These are phyloP conservation scores for Penicillium sp. DNA, from an alignment of 2,329 filamentous ascomycete species.

Conservation along the genomic window DNA sequence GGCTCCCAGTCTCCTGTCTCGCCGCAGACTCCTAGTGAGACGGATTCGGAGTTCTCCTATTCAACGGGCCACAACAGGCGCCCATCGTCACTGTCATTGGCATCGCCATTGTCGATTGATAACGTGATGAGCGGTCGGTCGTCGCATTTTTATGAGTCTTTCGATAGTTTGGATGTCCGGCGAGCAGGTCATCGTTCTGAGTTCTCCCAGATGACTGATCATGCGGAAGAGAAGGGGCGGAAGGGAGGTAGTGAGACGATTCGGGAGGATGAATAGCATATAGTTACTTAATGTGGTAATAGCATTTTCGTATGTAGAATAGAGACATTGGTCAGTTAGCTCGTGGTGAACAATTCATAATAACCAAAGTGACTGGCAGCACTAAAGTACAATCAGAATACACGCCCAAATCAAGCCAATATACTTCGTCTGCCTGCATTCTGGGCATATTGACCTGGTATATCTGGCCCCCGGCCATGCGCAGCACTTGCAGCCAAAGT, in stretches of 20 bases:
- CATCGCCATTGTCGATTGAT: background rate
- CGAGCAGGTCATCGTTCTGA: background rate
- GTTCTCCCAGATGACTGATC: background rate
- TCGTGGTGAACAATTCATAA: background rate
- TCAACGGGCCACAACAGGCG: background rate
- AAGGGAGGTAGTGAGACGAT: background rate
- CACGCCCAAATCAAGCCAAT: background rate
- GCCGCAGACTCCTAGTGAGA: background rate
- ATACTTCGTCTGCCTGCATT: background rate
- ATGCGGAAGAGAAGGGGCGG: background rate
- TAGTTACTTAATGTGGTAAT: background rate
- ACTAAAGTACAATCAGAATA: background rate
- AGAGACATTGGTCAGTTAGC: background rate
- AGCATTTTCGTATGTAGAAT: background rate
- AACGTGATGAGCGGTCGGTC: background rate
- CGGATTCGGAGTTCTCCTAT: background rate
- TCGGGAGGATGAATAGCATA: background rate
- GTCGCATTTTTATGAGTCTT: constrained; percentile 1
- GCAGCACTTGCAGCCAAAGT: background rate
- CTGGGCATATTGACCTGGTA: background rate
- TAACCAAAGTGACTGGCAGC: background rate
- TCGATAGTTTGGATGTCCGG: background rate
- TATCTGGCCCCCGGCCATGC: background rate
- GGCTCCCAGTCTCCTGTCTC: constrained; percentile 1
- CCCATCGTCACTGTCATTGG: constrained; percentile 1